phyloP scores from a whole-genome alignment of 169 alveolate species.

The Cardiosporidium cionae region DNA sequence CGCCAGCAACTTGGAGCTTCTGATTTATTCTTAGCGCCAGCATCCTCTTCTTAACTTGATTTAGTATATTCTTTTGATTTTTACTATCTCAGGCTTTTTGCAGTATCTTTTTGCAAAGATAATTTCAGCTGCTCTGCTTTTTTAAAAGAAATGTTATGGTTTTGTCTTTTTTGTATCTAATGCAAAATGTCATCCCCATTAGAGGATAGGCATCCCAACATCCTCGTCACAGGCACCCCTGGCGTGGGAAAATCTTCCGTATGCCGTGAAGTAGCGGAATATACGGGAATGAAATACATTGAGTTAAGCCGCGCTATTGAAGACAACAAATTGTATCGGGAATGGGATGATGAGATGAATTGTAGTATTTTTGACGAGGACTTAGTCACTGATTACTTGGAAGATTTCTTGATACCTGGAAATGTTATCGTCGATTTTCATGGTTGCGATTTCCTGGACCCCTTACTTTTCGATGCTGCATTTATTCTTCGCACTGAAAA shows the following conservation, averaged over 20 bases:
- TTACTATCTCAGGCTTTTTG: too few species aligned
- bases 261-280: constrained; percentile 10
- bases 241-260: constrained; percentile 24
- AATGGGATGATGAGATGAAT: constrained; percentile 11
- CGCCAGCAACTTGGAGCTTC: too few species aligned
- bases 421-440: constrained; percentile 17
- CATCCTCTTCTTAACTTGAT: too few species aligned
- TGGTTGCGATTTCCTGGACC: constrained; percentile 12
- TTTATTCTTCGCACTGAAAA: constrained; percentile 22
- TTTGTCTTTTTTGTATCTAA: too few species aligned
- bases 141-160: too few species aligned
- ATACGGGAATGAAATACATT: constrained; percentile 10
- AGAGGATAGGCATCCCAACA: constrained; percentile 20
- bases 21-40: too few species aligned
- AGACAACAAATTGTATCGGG: not conserved
- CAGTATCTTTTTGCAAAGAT: too few species aligned
- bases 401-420: constrained; percentile 8
- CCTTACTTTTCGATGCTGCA: not conserved
- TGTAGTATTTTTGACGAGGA: constrained; percentile 27
- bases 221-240: constrained; percentile 34
- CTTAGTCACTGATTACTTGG: not conserved
- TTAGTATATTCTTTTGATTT: too few species aligned
- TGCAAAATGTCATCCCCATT: too few species aligned
- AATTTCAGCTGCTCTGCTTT: too few species aligned
- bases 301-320: constrained; percentile 1